Evolutionary conservation across 768 basidiomycete genomes (phyloP), one percentile per base, ranked within the genome.

Genomic region (Leccinellum luteum): DNA sequence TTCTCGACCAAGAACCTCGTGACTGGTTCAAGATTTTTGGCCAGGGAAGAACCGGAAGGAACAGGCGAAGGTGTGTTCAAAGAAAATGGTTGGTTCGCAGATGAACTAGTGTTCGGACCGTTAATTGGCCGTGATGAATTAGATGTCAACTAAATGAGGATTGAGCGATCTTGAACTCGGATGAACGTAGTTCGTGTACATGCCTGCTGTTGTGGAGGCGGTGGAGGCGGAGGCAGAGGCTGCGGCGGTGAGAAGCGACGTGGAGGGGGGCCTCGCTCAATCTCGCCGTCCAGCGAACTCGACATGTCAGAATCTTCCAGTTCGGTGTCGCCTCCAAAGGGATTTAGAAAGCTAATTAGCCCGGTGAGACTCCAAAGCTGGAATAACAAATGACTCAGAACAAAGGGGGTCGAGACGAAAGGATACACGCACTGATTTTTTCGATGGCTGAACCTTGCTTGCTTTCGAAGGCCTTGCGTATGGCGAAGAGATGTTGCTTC

Each of bases 341-440:
- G 85, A 61, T 85, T 84, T 23, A 87, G 63, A 62, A 73, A 81
- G 61, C 64, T 78, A 14, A 86, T 66, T 12, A 86, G 63, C 14
- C 76, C 76, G 2, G 79, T 73, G 58, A 86, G 67, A 60, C 78
- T 79, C 85, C 85, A 87, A 21, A 69, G 64, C 76, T 80, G 27
- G 1, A 27, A 50, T 54, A 41, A n/a, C n/a, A n/a, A n/a, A 12
- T 35, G 32, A 38, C 61, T 69, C 48, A 70, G 60, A 53, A 51
- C 13, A 19, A 51, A 43, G 23, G 54, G 54, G 54, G 0, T 1
- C 12, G 27, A 51, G 38, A 41, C 10, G 8, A 7, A 43, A 38
- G 25, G 38, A 31, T 34, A 14, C 34, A 63, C 78, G 57, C 56
- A 84, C 83, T 30, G 83, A 77, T 79, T 84, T 81, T 74, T 79